Base-by-base conservation (phyloP, 176 grass and related monocot genomes). In the Avena eriantha region DNA sequence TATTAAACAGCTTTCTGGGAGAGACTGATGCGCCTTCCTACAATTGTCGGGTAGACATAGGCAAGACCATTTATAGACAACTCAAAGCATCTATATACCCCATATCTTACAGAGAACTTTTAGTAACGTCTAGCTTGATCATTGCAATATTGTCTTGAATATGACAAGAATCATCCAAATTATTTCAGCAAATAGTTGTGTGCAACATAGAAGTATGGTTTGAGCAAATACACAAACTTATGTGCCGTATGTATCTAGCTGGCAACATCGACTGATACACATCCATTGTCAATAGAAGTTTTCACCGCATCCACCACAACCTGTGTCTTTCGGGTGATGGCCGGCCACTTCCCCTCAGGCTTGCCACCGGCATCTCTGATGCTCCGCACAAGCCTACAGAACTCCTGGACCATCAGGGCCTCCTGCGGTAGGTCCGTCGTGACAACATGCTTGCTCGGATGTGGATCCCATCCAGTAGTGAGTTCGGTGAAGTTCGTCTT, bases 221-320 rank as follows among this genome's bases (percentile, higher is more conserved):
- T 39, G 18, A 35, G 53, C 51, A 55, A 57, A 22, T 39, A 78
- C 10, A 22, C 31, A 14, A 77, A 78, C 51, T 22, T 36, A 29
- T 24, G 24, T 56, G 14, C 12, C 70, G 33, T 43, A 76, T 60
- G 33, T 43, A 76, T 60, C 83, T 82, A 91, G 78, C 78, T 73
- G 19, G 47, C 57, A 64, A 97, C 74, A 39, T 91, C 81, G 51
- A 94, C 83, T 9, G 90, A 78, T 74, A 65, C 83, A 88, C 76
- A 93, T 11, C 78, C 88, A 19, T 74, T 89, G 67, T 91, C 92
- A n/a, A 94, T 88, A 0, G 92, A 94, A 56, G 87, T 83, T 59
- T 94, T 97, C 17, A 97, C 88, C 24, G 90, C 95, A 88, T 97
- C 92, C 7, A 94, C 7, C 21, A 94, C 92, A 45, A 97, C 26